Evolutionary conservation across 768 basidiomycete genomes (phyloP).

Genomic region (Termitomyces sp.): DNA sequence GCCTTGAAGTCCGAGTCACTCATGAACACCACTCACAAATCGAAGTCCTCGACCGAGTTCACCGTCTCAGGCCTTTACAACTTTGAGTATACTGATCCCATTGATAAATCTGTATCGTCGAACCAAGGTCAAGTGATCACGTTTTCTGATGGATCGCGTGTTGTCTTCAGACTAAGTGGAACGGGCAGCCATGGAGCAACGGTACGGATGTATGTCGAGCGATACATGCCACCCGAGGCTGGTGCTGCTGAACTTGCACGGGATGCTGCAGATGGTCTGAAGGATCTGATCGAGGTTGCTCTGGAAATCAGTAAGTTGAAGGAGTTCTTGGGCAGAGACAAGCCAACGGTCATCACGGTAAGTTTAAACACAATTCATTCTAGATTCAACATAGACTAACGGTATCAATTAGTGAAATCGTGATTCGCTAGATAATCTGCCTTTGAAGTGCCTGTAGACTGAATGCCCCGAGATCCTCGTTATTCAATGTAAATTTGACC

Average conservation of each 20-base stretch:
- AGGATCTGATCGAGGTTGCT: conserved; percentile 95
- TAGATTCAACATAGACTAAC: neutral
- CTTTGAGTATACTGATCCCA: conserved; percentile 99
- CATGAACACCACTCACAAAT: conserved; percentile 61
- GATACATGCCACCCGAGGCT: conserved; percentile 72
- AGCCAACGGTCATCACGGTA: conserved; percentile 97
- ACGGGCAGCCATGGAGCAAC: conserved; percentile 97
- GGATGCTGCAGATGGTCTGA: conserved; percentile 84
- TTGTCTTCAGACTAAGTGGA: conserved; percentile 94
- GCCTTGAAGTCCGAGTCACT: conserved; percentile 68
- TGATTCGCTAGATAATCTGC: neutral
- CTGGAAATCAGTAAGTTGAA: conserved; percentile 80
- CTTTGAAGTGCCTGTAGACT: no score
- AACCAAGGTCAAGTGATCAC: conserved; percentile 95
- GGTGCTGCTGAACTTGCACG: conserved; percentile 67
- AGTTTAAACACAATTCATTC: conserved; percentile 21
- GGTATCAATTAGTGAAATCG: neutral
- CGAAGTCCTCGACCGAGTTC: conserved; percentile 67
- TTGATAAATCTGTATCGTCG: conserved; percentile 87
- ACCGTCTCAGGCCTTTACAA: conserved; percentile 74
- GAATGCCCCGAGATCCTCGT: neutral
- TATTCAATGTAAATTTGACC: neutral
- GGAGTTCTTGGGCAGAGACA: conserved; percentile 79
- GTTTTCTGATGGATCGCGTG: conserved; percentile 88
- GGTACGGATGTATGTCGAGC: conserved; percentile 93